Base-by-base conservation (phyloP, 1,139 yeast species). In the Protomyces pachydermus region DNA sequence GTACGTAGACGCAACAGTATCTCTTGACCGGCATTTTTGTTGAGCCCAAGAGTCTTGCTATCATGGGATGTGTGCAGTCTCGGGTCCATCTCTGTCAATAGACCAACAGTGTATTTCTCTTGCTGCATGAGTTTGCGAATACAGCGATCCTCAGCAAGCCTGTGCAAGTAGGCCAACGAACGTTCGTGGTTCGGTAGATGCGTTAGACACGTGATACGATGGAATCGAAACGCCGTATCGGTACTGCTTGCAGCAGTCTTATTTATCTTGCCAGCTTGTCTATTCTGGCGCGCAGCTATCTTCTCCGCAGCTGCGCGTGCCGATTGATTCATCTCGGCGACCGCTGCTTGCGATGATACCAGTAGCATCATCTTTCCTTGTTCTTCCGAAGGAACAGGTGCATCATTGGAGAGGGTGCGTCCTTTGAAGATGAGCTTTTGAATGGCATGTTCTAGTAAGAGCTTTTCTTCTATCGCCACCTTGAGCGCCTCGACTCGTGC, bases 361-460 rank as follows among this genome's bases (percentile, higher is more conserved):
- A 42, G 34, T 39, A 55, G 35, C 60, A 52, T 61, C 20, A 65
- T 42, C 42, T 39, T 48, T n/a, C 51, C 52, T 54, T 16, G 23
- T 39, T 32, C 35, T 5, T 14, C 35, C 55, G 42, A 14, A 38
- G 60, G 50, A 1, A 32, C 20, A 4, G 38, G 34, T 3, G 57
- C 38, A 18, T 50, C 63, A 28, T 58, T 35, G 3, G 32, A 16
- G 45, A 61, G 39, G n/a, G 51, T 62, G 23, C 14, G 68, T 14
- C 97, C 95, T 70, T 85, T 88, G 1, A 90, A 86, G 71, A 91
- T 79, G n/a, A 60, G 50, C 39, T 54, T 60, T 28, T 60, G 64
- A 16, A 38, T 12, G 28, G 28, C 38, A 18, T 54, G 54, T 18
- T 38, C 9, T 10, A 60, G 28, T 3, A 14, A 14, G 16, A 58